phyloP scores from a whole-genome alignment of 2,329 filamentous ascomycete species.

The Ophiostoma sp. region DNA sequence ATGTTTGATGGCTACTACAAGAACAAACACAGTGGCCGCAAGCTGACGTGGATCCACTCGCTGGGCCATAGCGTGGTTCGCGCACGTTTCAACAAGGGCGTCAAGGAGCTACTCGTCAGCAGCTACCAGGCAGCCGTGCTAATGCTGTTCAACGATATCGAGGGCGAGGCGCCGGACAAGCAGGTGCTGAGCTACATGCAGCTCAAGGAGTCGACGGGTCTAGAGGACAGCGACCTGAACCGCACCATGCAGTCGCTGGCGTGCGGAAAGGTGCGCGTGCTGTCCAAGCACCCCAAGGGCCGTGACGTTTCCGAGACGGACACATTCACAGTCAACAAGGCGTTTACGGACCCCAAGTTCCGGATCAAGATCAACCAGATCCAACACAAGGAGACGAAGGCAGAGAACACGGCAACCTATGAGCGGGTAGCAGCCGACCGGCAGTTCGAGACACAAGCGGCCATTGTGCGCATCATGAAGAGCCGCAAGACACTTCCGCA shows the following conservation, averaged over 20 bases:
- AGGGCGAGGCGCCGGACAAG: slow-evolving; percentile 30
- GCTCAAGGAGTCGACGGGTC: slow-evolving; percentile 67
- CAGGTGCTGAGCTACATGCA: slow-evolving; percentile 68
- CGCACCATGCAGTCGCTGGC: slow-evolving; percentile 93
- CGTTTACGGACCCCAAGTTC: slow-evolving; percentile 63
- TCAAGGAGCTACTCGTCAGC: slow-evolving; percentile 85
- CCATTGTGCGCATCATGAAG: slow-evolving; percentile 97
- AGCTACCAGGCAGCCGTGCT: slow-evolving; percentile 90
- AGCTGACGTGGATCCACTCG: slow-evolving; percentile 85
- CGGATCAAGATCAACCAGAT: slow-evolving; percentile 99
- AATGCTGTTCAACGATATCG: slow-evolving; percentile 74
- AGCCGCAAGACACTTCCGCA: slow-evolving; percentile 81
- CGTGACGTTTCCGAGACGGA: slow-evolving; percentile 74
- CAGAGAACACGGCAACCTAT: slow-evolving; percentile 92
- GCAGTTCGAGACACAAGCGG: slow-evolving; percentile 94
- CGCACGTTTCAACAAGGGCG: slow-evolving; percentile 70
- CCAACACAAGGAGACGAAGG: slow-evolving; percentile 89
- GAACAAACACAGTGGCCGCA: slow-evolving; percentile 79
- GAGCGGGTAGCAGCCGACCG: slow-evolving; percentile 82
- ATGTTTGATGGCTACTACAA: slow-evolving; percentile 84
- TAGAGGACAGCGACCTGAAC: slow-evolving; percentile 72
- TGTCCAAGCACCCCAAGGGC: slow-evolving; percentile 79
- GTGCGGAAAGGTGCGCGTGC: slow-evolving; percentile 79
- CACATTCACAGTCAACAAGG: slow-evolving; percentile 74
- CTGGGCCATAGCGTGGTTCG: slow-evolving; percentile 86